Evolutionary conservation across 2,329 filamentous ascomycete species (phyloP).

Genomic region (Microdochium trichocladiopsis): DNA sequence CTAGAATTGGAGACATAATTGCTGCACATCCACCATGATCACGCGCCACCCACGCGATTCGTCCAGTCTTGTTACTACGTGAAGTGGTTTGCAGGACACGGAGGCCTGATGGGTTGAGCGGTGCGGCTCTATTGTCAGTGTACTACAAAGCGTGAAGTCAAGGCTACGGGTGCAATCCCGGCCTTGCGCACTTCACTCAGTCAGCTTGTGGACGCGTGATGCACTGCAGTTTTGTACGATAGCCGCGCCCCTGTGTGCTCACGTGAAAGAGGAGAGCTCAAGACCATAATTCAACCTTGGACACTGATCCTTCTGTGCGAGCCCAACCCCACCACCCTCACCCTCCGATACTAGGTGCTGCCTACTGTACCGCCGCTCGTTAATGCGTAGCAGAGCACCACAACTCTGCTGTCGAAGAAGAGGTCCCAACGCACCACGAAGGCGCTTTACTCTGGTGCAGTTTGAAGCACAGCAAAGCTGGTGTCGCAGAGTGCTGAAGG

Average conservation of each 20-base stretch:
- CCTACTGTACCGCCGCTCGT: neutral
- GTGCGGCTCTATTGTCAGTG: neutral
- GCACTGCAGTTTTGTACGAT: neutral
- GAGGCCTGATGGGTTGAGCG: neutral
- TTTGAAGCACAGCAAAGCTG: neutral
- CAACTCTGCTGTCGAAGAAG: neutral
- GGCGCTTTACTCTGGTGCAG: neutral
- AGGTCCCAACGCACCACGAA: no score
- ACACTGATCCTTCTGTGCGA: neutral
- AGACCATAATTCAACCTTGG: neutral
- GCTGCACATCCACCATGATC: neutral
- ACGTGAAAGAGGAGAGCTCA: neutral
- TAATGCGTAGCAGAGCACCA: neutral
- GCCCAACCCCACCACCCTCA: neutral
- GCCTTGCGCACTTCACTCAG: neutral
- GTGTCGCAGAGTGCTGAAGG: neutral
- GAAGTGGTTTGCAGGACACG: neutral
- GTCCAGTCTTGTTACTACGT: neutral
- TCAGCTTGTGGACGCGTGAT: neutral
- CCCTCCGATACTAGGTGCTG: neutral
- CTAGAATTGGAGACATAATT: neutral
- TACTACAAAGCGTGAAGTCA: no score
- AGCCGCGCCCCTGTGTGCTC: neutral
- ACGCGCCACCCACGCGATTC: neutral
- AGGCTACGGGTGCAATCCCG: neutral